Evolutionary conservation across 805 yeast genomes (phyloP).

Genomic region (Candida ascalaphidarum): DNA sequence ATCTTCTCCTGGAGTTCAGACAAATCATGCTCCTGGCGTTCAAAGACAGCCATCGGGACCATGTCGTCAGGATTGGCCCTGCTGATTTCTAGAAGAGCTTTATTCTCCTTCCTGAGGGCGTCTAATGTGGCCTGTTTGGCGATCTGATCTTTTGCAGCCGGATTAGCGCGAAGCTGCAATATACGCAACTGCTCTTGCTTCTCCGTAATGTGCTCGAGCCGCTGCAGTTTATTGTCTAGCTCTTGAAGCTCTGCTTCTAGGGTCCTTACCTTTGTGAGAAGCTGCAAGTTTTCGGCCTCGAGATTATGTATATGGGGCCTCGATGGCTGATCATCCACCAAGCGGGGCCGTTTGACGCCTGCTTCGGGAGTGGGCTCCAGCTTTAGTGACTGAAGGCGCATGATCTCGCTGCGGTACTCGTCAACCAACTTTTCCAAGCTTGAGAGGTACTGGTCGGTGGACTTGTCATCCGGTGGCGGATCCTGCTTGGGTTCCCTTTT

Average conservation of each 20-base stretch:
- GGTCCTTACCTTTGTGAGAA: constrained; percentile 26
- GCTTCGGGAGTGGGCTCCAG: constrained; percentile 11
- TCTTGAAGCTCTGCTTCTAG: constrained; percentile 24
- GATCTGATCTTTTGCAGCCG: constrained; percentile 53
- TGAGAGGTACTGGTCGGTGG: constrained; percentile 27
- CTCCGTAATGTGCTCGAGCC: constrained; percentile 10
- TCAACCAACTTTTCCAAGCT: constrained; percentile 43
- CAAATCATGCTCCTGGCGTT: constrained; percentile 50
- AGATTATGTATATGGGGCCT: constrained; percentile 17
- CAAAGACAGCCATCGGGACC: constrained; percentile 57
- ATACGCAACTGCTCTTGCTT: constrained; percentile 31
- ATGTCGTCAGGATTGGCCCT: constrained; percentile 5
- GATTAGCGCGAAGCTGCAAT: constrained; percentile 59
- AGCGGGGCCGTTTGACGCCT: constrained; percentile 17
- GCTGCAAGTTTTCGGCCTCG: constrained; percentile 32
- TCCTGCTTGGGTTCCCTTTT: constrained; percentile 46
- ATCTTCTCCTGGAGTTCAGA: constrained; percentile 38
- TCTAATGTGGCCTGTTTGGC: constrained; percentile 45
- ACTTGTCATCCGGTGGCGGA: constrained; percentile 13
- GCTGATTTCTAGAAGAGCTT: constrained; percentile 33
- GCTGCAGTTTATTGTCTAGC: constrained; percentile 26
- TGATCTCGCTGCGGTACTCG: constrained; percentile 46
- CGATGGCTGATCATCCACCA: constrained; percentile 9
- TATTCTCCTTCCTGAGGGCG: constrained; percentile 49
- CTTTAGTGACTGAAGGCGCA: constrained; percentile 29